Percentiles rank a stretch among this genome's conserved stretches.
Conservation (phyloP, 2,329 filamentous ascomycete species). For the Xylariaceae sp. region DNA sequence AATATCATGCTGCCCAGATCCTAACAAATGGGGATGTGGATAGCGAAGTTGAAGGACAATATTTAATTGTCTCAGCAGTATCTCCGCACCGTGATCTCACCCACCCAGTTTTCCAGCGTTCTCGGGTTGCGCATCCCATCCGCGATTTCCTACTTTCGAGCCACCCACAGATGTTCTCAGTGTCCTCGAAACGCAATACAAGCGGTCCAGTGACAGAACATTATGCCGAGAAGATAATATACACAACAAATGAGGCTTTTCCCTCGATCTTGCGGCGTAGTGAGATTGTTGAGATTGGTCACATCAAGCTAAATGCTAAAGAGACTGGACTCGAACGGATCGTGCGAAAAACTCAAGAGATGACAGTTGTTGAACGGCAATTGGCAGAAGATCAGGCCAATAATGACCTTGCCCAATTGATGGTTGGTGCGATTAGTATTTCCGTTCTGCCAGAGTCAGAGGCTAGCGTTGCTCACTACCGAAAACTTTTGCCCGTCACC, state of each 20-base stretch:
- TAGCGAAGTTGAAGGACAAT: slow-evolving; percentile 87
- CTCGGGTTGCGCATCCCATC: slow-evolving; percentile 76
- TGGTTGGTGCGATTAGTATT: slow-evolving; percentile 72
- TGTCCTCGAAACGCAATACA: slow-evolving; percentile 67
- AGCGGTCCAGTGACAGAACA: slow-evolving; percentile 67
- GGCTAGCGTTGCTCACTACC: slow-evolving; percentile 75
- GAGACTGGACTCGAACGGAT: slow-evolving; percentile 91
- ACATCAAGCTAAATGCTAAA: slow-evolving; percentile 65
- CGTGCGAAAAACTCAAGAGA: slow-evolving; percentile 83
- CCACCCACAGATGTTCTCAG: slow-evolving; percentile 72
- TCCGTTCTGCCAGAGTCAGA: slow-evolving; percentile 71
- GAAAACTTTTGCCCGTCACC: slow-evolving; percentile 61
- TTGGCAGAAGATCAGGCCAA: slow-evolving; percentile 71
- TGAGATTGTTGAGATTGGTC: slow-evolving; percentile 69
- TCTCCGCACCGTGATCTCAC: slow-evolving; percentile 75
- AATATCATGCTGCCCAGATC: slow-evolving; percentile 82
- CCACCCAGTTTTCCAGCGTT: slow-evolving; percentile 82
- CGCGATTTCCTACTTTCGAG: slow-evolving; percentile 78
- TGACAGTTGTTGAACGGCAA: slow-evolving; percentile 70
- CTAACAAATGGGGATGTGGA: slow-evolving; percentile 62
- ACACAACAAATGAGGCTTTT: slow-evolving; percentile 79
- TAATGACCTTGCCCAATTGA: slow-evolving; percentile 60
- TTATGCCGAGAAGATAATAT: slow-evolving; percentile 78
- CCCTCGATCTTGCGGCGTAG: slow-evolving; percentile 86
- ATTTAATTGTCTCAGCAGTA: slow-evolving; percentile 75